Percentiles rank a stretch among this genome's conserved stretches.
Evolutionary conservation across 1,139 yeast species (phyloP).

Genomic region (Wickerhamomyces sp.): DNA sequence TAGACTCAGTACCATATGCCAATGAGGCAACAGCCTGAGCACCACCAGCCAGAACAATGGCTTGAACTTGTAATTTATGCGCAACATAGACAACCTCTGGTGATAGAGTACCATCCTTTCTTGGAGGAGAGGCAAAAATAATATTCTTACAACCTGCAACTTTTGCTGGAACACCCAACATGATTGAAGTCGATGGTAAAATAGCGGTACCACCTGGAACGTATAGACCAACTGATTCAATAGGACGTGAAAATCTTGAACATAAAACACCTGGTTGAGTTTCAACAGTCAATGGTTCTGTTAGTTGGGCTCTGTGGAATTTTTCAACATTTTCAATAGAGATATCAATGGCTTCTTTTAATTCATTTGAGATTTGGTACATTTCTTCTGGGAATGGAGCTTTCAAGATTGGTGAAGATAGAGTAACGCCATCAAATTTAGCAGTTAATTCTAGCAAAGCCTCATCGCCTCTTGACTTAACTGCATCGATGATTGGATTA

Average conservation of each 20-base stretch:
- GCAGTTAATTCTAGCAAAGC: conserved; percentile 85
- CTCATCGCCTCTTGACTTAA: conserved; percentile 72
- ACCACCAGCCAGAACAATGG: conserved; percentile 94
- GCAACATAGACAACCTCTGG: conserved; percentile 99
- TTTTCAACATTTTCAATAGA: conserved; percentile 84
- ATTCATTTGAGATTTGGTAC: conserved; percentile 72
- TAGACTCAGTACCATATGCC: conserved; percentile 95
- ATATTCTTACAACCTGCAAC: conserved; percentile 97
- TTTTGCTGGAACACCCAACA: conserved; percentile 98
- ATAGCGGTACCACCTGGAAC: conserved; percentile 99
- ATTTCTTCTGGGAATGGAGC: conserved; percentile 84
- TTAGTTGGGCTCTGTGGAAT: conserved; percentile 91
- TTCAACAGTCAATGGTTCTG: conserved; percentile 75
- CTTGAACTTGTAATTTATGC: conserved; percentile 86
- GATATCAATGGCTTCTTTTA: conserved; percentile 81
- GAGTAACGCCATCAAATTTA: conserved; percentile 81
- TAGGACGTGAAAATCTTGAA: conserved; percentile 92
- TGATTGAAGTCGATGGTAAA: conserved; percentile 93
- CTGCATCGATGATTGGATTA: conserved; percentile 80
- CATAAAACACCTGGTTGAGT: conserved; percentile 92
- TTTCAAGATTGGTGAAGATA: conserved; percentile 64
- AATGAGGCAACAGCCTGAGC: conserved; percentile 98
- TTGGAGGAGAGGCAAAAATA: conserved; percentile 96
- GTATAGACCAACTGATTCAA: conserved; percentile 90
- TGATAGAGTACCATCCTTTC: conserved; percentile 85